Conservation (phyloP, 2,329 filamentous ascomycete genomes). For the Fusarium sp. region DNA sequence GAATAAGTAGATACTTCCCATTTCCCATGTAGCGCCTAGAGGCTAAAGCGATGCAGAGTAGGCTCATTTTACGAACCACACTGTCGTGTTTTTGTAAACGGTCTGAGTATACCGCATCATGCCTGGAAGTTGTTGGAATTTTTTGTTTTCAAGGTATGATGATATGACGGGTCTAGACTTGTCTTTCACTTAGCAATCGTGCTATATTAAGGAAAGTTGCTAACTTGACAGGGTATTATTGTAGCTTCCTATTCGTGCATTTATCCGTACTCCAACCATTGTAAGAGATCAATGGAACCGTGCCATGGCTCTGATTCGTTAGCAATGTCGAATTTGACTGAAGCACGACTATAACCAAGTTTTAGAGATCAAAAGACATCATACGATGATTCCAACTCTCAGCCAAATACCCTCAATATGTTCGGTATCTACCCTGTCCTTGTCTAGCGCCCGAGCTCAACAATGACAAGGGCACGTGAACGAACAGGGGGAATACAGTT, state of each 20-base stretch:
- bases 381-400: slow-evolving; percentile 19
- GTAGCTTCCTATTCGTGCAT: slow-evolving; percentile 17
- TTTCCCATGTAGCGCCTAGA: neutral
- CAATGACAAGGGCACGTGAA: neutral
- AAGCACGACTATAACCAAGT: slow-evolving; percentile 13
- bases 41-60: neutral
- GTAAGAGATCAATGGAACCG: slow-evolving; percentile 23
- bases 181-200: neutral
- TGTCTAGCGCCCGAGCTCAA: slow-evolving; percentile 10
- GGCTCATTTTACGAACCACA: neutral
- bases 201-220: neutral
- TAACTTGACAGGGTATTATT: slow-evolving; percentile 2
- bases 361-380: slow-evolving; percentile 12
- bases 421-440: slow-evolving; percentile 7
- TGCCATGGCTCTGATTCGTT: slow-evolving; percentile 29
- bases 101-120: neutral
- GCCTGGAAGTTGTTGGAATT: neutral
- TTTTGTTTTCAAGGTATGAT: neutral
- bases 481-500: slow-evolving; percentile 5
- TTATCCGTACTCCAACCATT: slow-evolving; percentile 15
- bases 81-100: neutral
- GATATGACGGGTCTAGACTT: slow-evolving; percentile 14
- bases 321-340: slow-evolving; percentile 15
- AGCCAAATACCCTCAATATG: neutral
- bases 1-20: neutral